Conservation (phyloP, 495 filamentous ascomycete genomes). For the Chaetomidium leptoderma region DNA sequence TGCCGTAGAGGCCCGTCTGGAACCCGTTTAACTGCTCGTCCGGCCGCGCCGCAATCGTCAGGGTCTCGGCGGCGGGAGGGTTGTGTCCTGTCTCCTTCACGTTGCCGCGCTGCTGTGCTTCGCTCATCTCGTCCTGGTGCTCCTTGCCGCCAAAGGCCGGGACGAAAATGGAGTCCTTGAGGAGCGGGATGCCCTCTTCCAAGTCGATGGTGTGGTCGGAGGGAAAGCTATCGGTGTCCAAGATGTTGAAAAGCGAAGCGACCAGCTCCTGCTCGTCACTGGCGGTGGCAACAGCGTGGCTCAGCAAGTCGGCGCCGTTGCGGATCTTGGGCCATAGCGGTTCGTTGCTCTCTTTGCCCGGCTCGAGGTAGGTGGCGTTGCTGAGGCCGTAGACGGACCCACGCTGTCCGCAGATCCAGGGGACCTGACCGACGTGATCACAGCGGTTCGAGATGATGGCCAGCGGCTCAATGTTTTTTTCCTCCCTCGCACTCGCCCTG, state of each 20-base stretch:
- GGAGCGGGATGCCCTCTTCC: constrained; percentile 63
- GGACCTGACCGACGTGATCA: constrained; percentile 56
- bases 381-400: constrained; percentile 73
- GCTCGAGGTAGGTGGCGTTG: constrained; percentile 73
- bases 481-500: constrained; percentile 12
- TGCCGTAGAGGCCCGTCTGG: constrained; percentile 74
- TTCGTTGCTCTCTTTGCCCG: constrained; percentile 23
- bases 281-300: constrained; percentile 23
- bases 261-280: constrained; percentile 54
- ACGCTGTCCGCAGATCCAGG: constrained; percentile 63
- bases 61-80: constrained; percentile 15
- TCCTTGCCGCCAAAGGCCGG: constrained; percentile 60
- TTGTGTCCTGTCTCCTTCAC: constrained; percentile 16
- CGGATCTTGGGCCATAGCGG: constrained; percentile 76
- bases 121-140: constrained; percentile 45
- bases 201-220: constrained; percentile 53
- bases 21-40: constrained; percentile 36
- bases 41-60: constrained; percentile 30
- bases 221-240: constrained; percentile 72
- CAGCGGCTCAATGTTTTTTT: constrained; percentile 56
- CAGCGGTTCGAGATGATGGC: constrained; percentile 88
- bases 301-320: constrained; percentile 47
- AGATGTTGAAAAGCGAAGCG: constrained; percentile 61
- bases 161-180: constrained; percentile 81
- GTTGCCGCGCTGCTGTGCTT: constrained; percentile 40